Evolutionary conservation across 2,329 filamentous ascomycete genomes (phyloP).

Genomic region (Fusarium luffae): DNA sequence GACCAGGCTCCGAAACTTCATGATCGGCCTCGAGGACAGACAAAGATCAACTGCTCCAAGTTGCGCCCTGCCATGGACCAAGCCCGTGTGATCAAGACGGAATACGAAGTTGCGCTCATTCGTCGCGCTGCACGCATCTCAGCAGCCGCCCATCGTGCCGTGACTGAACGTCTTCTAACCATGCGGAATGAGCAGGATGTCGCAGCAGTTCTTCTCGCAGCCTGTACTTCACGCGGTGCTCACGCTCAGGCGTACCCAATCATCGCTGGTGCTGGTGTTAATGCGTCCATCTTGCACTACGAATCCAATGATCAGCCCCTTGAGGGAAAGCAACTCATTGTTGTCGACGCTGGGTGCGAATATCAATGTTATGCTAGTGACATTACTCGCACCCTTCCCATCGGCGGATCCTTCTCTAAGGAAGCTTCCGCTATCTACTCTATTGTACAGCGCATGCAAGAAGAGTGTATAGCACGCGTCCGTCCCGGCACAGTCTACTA

Average conservation of each 20-base stretch:
- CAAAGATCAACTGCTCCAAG: slow-evolving; percentile 59
- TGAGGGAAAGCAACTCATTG: slow-evolving; percentile 75
- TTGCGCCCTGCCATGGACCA: slow-evolving; percentile 81
- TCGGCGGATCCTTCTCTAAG: slow-evolving; percentile 73
- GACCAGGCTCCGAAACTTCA: slow-evolving; percentile 53
- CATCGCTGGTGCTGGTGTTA: slow-evolving; percentile 87
- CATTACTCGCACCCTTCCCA: slow-evolving; percentile 87
- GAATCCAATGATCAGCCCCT: slow-evolving; percentile 80
- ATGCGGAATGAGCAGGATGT: slow-evolving; percentile 85
- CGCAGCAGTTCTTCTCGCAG: slow-evolving; percentile 79
- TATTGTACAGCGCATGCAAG: slow-evolving; percentile 85
- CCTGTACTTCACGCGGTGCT: slow-evolving; percentile 78
- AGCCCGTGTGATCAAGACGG: slow-evolving; percentile 83
- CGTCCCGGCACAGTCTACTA: slow-evolving; percentile 77
- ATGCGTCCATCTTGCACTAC: slow-evolving; percentile 90
- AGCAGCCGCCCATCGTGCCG: slow-evolving; percentile 77
- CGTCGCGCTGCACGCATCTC: slow-evolving; percentile 84
- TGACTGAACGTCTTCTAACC: slow-evolving; percentile 71
- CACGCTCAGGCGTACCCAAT: slow-evolving; percentile 85
- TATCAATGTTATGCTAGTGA: slow-evolving; percentile 89
- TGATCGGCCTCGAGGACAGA: slow-evolving; percentile 52
- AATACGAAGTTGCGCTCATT: slow-evolving; percentile 86
- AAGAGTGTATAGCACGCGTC: slow-evolving; percentile 74
- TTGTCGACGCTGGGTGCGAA: slow-evolving; percentile 90
- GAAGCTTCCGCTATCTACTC: slow-evolving; percentile 80